phyloP scores from a whole-genome alignment of 352 stramenopile species.

The Phytophthora capsici region DNA sequence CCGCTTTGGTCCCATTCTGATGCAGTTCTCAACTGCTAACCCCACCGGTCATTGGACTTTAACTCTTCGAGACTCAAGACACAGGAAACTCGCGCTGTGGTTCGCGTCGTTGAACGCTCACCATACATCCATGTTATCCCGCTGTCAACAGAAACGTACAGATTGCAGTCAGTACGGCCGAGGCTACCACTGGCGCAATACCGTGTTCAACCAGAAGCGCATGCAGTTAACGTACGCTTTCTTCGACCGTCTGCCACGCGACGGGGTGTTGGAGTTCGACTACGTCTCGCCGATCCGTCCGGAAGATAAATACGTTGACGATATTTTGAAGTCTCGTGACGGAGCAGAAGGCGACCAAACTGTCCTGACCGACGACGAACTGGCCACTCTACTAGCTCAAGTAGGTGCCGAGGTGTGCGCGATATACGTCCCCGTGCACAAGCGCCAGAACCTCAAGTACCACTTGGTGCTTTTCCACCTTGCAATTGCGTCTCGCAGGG shows the following conservation, averaged over 20 bases:
- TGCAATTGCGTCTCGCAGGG: slow-evolving; percentile 53
- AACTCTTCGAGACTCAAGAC: slow-evolving; percentile 53
- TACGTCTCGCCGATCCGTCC: slow-evolving; percentile 64
- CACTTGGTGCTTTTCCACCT: slow-evolving; percentile 73
- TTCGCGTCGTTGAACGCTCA: slow-evolving; percentile 68
- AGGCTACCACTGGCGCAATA: slow-evolving; percentile 70
- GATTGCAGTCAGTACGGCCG: slow-evolving; percentile 69
- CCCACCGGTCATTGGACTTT: slow-evolving; percentile 68
- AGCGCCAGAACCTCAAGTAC: slow-evolving; percentile 76
- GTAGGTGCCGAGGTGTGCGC: slow-evolving; percentile 73
- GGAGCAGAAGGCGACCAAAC: slow-evolving; percentile 14
- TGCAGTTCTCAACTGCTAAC: slow-evolving; percentile 71
- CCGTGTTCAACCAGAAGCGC: slow-evolving; percentile 59
- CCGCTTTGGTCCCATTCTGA: slow-evolving; percentile 43
- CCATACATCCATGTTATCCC: slow-evolving; percentile 32
- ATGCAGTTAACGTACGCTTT: slow-evolving; percentile 65
- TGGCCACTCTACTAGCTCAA: slow-evolving; percentile 46
- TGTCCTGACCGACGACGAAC: slow-evolving; percentile 46
- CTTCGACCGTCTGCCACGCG: slow-evolving; percentile 57
- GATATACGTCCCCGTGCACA: slow-evolving; percentile 77
- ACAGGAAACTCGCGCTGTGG: slow-evolving; percentile 73
- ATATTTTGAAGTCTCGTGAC: slow-evolving; percentile 18
- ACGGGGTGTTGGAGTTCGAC: slow-evolving; percentile 75
- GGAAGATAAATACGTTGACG: slow-evolving; percentile 50
- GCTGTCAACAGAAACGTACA: slow-evolving; percentile 54